A percentile compares a stretch with the other conserved stretches of the same genome.
These are phyloP conservation scores for Kwoniella dendrophila DNA, from an alignment of 768 basidiomycete genomes.

Conservation along the genomic window DNA sequence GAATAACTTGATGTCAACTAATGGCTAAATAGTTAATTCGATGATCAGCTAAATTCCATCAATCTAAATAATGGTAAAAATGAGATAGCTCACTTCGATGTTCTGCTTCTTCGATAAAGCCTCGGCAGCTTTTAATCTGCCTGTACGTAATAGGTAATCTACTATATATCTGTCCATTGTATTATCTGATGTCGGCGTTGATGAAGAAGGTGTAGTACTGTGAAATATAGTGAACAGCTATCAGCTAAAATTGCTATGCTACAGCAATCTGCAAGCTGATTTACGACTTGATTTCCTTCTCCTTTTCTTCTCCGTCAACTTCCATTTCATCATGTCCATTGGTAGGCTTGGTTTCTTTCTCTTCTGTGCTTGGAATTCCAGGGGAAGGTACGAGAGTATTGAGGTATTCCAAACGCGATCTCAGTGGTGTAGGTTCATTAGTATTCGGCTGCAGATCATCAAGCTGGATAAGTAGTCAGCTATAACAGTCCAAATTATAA, in stretches of 20 bases:
- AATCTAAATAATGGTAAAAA: neutral
- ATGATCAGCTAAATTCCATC: neutral
- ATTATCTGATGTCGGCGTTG: slow-evolving; percentile 11
- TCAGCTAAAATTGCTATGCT: neutral
- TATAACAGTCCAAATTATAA: neutral
- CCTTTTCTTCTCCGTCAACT: slow-evolving; percentile 1
- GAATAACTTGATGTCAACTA: slow-evolving; percentile 90
- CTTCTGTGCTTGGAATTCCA: neutral
- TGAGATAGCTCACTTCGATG: slow-evolving; percentile 67
- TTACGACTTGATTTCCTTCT: neutral
- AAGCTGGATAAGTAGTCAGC: slow-evolving; percentile 31
- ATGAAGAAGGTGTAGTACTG: slow-evolving; percentile 9
- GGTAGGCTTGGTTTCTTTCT: neutral
- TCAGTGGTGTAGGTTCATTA: slow-evolving; percentile 30
- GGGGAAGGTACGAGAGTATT: slow-evolving; percentile 3
- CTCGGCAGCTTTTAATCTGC: slow-evolving; percentile 74
- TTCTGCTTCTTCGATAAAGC: slow-evolving; percentile 72
- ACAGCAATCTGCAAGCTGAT: neutral
- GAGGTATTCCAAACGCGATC: slow-evolving; percentile 35
- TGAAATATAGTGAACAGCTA: neutral
- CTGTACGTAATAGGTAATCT: slow-evolving; percentile 84
- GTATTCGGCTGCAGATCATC: slow-evolving; percentile 44
- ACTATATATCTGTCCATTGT: slow-evolving; percentile 82
- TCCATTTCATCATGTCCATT: slow-evolving; percentile 11
- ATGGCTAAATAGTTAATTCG: slow-evolving; percentile 60